A percentile compares a stretch with the other conserved stretches of the same genome.
Conservation (phyloP, 371 early-diverging fungal genomes). For the Blakeslea trispora region DNA sequence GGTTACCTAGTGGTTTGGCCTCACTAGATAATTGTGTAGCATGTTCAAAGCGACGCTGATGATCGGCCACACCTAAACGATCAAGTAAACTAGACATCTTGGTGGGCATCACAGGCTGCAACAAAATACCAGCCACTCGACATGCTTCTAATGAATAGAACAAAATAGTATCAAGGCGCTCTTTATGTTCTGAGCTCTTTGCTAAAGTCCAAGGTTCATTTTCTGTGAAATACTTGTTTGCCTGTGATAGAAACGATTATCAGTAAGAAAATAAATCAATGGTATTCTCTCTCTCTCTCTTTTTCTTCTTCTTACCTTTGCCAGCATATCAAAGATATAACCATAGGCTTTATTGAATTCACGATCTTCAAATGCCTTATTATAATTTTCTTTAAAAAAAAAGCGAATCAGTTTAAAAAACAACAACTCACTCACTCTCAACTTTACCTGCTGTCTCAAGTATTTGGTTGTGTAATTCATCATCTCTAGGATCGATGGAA, state of each 20-base stretch:
- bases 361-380: conserved; percentile 39
- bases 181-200: conserved; percentile 39
- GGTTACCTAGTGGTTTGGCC: conserved; percentile 18
- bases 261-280: too few relatives aligned
- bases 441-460: conserved; percentile 45
- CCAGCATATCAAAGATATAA: conserved; percentile 55
- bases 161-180: conserved; percentile 63
- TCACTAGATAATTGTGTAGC: conserved; percentile 28
- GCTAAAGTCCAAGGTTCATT: conserved; percentile 84
- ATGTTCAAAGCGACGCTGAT: conserved; percentile 56
- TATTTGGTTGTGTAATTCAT: conserved; percentile 39
- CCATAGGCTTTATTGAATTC: conserved; percentile 58
- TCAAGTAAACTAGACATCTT: conserved; percentile 70
- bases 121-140: conserved; percentile 71
- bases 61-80: conserved; percentile 51
- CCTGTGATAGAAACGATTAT: too few relatives aligned
- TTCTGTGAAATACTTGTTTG: conserved; percentile 75
- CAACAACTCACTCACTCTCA: background rate
- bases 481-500: conserved; percentile 35
- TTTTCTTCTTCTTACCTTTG: conserved; percentile 56
- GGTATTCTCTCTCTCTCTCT: too few relatives aligned
- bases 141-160: conserved; percentile 77
- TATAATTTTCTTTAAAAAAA: conserved; percentile 24
- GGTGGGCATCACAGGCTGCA: conserved; percentile 89
- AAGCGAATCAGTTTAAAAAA: background rate